Evolutionary conservation across 352 stramenopile species (phyloP), one percentile per base, ranked within the genome.

Genomic region (Pseudoperonospora humuli): DNA sequence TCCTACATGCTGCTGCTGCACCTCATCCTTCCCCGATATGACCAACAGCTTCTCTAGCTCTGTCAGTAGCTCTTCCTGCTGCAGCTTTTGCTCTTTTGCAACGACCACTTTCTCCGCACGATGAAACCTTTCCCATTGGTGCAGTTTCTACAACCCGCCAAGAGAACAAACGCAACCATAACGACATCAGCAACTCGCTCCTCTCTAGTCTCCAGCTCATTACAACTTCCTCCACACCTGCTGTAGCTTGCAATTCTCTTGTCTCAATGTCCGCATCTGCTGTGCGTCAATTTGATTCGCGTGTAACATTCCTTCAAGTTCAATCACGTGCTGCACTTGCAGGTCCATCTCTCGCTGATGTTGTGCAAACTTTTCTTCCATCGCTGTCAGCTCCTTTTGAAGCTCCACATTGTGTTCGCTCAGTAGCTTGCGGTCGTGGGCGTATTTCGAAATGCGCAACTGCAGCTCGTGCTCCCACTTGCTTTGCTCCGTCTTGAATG

Each of bases 391-490:
- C 27, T 67, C 41, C 18, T 83, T 61, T 28, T 88, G 74, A 8
- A 89, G 61, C 55, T 88, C 76, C 32, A 91, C 64, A 33, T 91
- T 91, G 58, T 86, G 74, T 46, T 88, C 79, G 15, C 72, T 87
- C 39, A 87, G 45, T 11, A 87, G 53, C 48, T 91, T 91, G 0
- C 75, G 70, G 25, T 91, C 74, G 23, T 86, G 73, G 7, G 76
- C 73, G 44, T 86, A 88, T 51, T 89, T 88, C 39, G 67, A 76
- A 27, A 87, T 71, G 3, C 75, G 75, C 31, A 83, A 51, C 65
- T 86, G 57, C 50, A 91, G 47, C 56, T 85, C 69, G 25, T 86
- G 75, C 44, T 91, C 74, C 75, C 72, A 88, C 40, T 91, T 91
- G 70, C 61, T 77, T 40, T 88, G 75, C 54, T 91, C 72, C 36